Base-by-base conservation (phyloP, 352 stramenopile genomes). In the Peronospora farinosa region DNA sequence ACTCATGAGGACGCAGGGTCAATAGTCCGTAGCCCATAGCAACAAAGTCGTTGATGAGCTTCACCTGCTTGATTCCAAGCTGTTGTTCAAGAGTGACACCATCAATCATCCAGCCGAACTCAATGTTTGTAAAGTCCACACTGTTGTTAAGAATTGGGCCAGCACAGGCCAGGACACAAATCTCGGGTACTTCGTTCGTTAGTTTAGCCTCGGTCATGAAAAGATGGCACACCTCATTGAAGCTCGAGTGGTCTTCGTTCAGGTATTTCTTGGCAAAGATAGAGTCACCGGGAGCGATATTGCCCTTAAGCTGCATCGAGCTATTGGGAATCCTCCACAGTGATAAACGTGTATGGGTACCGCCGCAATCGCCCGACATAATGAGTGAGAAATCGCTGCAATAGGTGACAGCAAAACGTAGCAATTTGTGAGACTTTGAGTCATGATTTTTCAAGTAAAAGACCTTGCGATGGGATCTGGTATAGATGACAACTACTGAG, bases 11-110 rank as follows among this genome's bases (percentile, higher is more conserved):
- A 60, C 96, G 79, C 27, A 99, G 74, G 30, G 95, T 98, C 10
- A 99, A 67, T 30, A 97, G 78, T 7, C 96, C 96, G 67, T 98
- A 99, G 37, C 95, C 95, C 65, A 97, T 95, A 28, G 87, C 95
- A 0, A 94, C 90, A 70, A 98, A 98, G 66, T 98, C 95, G 67
- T 98, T 98, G 37, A 98, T 95, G n/a, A 98, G 73, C n/a, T 78
- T 77, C 33, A 96, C 91, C 12, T 65, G 72, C 44, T 77, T 73
- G 57, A 97, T 95, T 45, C 72, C 83, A 28, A 89, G 62, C 65
- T 87, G 61, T 19, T 67, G 71, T 46, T 89, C 65, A 1, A 96
- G 57, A 44, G 64, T 45, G 1, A 72, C 57, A 17, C 87, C 87
- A 44, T 94, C 83, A 58, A 96, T 93, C 48, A 74, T 76, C 87